Base-by-base conservation (phyloP, 1,284 basidiomycete species). In the Limonomyces culmigenus region DNA sequence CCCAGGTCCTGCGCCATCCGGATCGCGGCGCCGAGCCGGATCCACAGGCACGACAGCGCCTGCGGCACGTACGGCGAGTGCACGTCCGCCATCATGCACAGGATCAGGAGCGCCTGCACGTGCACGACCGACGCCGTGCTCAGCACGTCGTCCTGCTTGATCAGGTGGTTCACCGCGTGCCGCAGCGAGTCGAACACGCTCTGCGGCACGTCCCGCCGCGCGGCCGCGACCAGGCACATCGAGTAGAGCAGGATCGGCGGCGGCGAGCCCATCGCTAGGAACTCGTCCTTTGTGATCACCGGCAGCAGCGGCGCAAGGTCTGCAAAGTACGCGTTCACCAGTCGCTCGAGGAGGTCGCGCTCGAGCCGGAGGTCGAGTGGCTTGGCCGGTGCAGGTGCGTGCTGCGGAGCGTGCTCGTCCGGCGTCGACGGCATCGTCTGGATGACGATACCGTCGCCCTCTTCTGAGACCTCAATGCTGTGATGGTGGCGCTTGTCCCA, bases 1-100 rank as follows among this genome's bases (percentile, higher is more conserved):
- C 89, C 89, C 13, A 96, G 65, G 51, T 93, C 88, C 58, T 96
- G 89, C 2, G 88, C 91, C 88, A 92, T 91, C 42, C 87, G 70
- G 41, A 89, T 79, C 3, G 85, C 85, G 16, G 69, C 64, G 27
- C 81, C 81, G 25, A 81, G 58, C 33, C 81, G 67, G 35, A 81
- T 64, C 81, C 81, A 86, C 37, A 83, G 54, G 17, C 76, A 77
- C 4, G 78, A 83, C 34, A 85, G 53, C 5, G 81, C 78, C 41
- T 66, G 75, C 20, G 80, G 75, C 6, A 84, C 77, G 51, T 71
- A 80, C 47, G 74, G 76, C 29, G 79, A 83, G 56, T 86, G 81
- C 38, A 72, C 74, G 45, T 86, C 81, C 33, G 72, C 74, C 37
- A 73, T 73, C 74, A 87, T 75, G 50, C 77, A 73, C 47, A 91